These are phyloP conservation scores for Urostyla sp. DNA, from an alignment of 73 alveolate genomes.

Conservation along the genomic window DNA sequence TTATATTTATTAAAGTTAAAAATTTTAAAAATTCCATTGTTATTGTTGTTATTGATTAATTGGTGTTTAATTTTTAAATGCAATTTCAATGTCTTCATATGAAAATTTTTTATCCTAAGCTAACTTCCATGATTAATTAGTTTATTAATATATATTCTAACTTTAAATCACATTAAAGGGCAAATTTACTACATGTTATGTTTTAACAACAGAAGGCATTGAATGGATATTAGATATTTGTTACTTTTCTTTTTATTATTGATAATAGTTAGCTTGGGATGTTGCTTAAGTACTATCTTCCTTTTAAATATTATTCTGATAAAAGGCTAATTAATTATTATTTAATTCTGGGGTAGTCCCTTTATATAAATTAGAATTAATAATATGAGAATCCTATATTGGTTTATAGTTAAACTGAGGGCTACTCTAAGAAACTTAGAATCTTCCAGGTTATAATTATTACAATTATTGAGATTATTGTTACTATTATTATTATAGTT, in stretches of 20 bases:
- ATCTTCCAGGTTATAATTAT: too few species aligned
- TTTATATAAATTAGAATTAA: constrained; percentile 4
- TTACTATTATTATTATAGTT: neutral
- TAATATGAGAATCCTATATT: neutral
- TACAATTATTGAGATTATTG: too few species aligned
- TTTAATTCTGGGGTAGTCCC: neutral
- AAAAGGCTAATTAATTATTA: neutral
- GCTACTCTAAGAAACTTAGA: too few species aligned
- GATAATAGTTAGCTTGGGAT: neutral
- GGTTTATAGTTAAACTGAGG: neutral
- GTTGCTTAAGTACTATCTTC: neutral
- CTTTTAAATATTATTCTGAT: neutral
- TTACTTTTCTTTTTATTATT: too few species aligned
- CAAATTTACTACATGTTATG: too few species aligned
- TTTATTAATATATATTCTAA: too few species aligned
- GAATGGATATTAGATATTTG: neutral
- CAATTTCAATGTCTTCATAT: neutral
- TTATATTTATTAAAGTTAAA: neutral
- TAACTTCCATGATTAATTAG: neutral
- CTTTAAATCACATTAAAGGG: too few species aligned
- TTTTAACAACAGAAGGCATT: neutral
- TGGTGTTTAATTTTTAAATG: neutral
- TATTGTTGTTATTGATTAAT: neutral
- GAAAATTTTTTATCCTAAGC: neutral
- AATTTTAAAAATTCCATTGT: neutral